phyloP scores from a whole-genome alignment of 371 early-diverging fungal genomes.

The Batkoa obscura region DNA sequence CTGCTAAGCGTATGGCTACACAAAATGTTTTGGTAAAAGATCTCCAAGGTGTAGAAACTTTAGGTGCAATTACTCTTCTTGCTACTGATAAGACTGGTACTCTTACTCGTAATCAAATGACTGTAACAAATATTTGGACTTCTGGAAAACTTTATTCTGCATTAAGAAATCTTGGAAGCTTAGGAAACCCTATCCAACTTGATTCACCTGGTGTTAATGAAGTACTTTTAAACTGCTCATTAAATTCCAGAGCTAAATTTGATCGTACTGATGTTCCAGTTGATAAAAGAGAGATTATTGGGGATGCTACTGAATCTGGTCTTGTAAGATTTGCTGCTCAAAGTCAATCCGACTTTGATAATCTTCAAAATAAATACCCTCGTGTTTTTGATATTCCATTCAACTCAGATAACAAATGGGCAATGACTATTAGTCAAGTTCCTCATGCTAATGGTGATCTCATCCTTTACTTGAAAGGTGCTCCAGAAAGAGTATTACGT shows the following conservation, averaged over 20 bases:
- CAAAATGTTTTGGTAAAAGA: constrained; percentile 86
- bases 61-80: constrained; percentile 83
- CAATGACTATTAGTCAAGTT: constrained; percentile 62
- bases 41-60: constrained; percentile 86
- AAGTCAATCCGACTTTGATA: constrained; percentile 41
- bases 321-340: constrained; percentile 57
- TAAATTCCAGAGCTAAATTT: constrained; percentile 72
- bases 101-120: constrained; percentile 88
- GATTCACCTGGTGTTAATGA: constrained; percentile 43
- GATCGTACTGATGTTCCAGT: constrained; percentile 71
- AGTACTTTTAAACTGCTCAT: constrained; percentile 40
- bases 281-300: constrained; percentile 48
- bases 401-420: constrained; percentile 90
- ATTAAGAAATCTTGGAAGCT: constrained; percentile 22
- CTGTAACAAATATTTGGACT: constrained; percentile 74
- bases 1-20: constrained; percentile 82
- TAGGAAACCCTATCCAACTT: constrained; percentile 17
- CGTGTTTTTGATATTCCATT: constrained; percentile 94
- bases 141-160: constrained; percentile 36
- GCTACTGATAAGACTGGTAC: constrained; percentile 96
- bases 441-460: constrained; percentile 40
- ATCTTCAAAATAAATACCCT: constrained; percentile 37
- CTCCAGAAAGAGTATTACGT: constrained; percentile 75
- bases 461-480: constrained; percentile 77
- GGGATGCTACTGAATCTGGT: constrained; percentile 88